A percentile compares a stretch with the other conserved stretches of the same genome.
phyloP scores from a whole-genome alignment of 352 stramenopile genomes.

The Blastocystis sp. region DNA sequence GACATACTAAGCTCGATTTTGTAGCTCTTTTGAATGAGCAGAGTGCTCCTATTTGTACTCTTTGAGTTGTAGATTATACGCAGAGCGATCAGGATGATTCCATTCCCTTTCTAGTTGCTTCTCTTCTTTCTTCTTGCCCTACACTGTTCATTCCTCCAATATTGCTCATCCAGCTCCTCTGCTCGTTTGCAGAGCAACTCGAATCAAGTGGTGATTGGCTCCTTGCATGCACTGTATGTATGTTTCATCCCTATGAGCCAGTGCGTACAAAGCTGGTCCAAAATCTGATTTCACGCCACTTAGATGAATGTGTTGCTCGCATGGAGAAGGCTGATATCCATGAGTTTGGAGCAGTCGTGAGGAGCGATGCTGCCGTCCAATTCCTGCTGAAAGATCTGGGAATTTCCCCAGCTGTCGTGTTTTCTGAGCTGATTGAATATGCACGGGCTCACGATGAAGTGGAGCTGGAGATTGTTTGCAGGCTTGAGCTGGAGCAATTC shows the following conservation, averaged over 20 bases:
- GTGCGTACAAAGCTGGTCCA: background rate
- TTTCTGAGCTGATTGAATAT: background rate
- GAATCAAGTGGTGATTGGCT: background rate
- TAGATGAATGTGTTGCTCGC: background rate
- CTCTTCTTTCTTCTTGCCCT: background rate
- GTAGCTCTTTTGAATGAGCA: background rate
- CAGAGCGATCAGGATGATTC: background rate
- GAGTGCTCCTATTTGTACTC: background rate
- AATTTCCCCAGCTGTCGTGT: background rate
- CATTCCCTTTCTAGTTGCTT: background rate
- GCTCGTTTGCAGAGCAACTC: background rate
- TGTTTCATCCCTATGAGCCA: conserved; percentile 26
- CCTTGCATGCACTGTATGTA: background rate
- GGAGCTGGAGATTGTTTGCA: background rate
- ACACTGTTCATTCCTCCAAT: background rate
- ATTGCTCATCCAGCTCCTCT: background rate
- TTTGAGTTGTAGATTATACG: background rate
- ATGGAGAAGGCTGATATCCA: background rate
- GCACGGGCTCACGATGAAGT: background rate
- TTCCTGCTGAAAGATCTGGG: background rate
- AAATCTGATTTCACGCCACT: background rate
- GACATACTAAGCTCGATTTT: background rate
- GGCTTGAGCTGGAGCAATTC: background rate
- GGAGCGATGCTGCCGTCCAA: background rate
- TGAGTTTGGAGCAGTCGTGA: background rate